A percentile compares a stretch with the other conserved stretches of the same genome.
Evolutionary conservation across 2,329 filamentous ascomycete genomes (phyloP).

Genomic region (Xylaria multiplex): DNA sequence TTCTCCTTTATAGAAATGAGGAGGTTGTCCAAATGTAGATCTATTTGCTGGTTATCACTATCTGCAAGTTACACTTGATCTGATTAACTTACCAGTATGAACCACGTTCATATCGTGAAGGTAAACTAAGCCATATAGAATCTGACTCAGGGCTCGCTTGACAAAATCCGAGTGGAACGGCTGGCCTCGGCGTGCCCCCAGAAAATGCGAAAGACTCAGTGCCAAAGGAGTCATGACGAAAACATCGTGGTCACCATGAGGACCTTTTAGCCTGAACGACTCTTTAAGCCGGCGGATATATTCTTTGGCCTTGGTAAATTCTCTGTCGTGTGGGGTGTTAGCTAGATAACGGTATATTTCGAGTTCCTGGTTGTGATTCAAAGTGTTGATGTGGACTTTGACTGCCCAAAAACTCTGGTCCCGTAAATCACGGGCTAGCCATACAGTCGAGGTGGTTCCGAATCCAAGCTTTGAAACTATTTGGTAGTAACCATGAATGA

Average conservation of each 20-base stretch:
- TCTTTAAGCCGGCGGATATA: constrained; percentile 16
- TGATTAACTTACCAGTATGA: constrained; percentile 22
- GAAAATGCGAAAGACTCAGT: constrained; percentile 16
- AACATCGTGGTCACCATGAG: constrained; percentile 23
- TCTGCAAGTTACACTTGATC: neutral
- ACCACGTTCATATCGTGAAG: constrained; percentile 20
- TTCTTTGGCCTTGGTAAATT: neutral
- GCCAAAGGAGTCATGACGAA: constrained; percentile 24
- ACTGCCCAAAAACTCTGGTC: constrained; percentile 21
- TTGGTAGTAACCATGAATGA: constrained; percentile 19
- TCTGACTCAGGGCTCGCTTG: constrained; percentile 12
- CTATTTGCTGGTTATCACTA: constrained; percentile 4
- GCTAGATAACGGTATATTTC: constrained; percentile 18
- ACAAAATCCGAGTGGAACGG: constrained; percentile 16
- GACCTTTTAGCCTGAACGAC: constrained; percentile 12
- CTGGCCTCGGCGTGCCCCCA: constrained; percentile 2
- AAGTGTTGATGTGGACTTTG: constrained; percentile 28
- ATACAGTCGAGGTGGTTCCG: constrained; percentile 26
- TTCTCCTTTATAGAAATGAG: constrained; percentile 10
- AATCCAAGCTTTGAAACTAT: constrained; percentile 25
- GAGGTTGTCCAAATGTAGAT: constrained; percentile 22
- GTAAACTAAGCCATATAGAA: constrained; percentile 13
- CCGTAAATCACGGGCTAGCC: constrained; percentile 25
- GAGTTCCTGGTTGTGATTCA: constrained; percentile 21
- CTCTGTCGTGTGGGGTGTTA: neutral